Evolutionary conservation across 768 basidiomycete species (phyloP), one percentile per base, ranked within the genome.

Genomic region (Floccularia luteovirens): DNA sequence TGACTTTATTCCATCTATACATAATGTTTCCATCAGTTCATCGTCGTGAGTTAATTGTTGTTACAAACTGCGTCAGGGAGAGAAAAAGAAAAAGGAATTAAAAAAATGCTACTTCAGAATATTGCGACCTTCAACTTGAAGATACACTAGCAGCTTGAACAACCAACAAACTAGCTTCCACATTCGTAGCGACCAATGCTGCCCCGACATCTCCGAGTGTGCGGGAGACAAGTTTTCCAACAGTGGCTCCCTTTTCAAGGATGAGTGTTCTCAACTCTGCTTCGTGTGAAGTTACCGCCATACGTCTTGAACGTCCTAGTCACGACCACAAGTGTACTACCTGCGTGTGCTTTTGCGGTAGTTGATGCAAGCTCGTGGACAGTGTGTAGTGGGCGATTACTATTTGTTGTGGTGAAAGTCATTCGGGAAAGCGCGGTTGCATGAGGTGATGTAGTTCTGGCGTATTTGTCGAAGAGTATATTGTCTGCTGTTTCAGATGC

Each of bases 401-500:
- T 67, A 1, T 69, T 50, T 28, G 71, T 50, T 1, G 68, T 67
- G 16, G 47, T 55, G 66, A 93, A 93, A 1, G 61, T 57, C 33
- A 92, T 74, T 20, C 87, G 74, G 1, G 71, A 58, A n/a, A 86
- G 69, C 13, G 83, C 76, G 0, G 51, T 30, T 6, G 54, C 41
- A 30, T 60, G 50, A 33, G 52, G 60, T 35, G 49, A 42, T 6
- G 54, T 47, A 0, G 60, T 47, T 4, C 57, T 53, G 1, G 80
- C 67, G 49, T 77, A 86, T 30, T 72, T 74, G 1, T 71, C 66
- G 90, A 91, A 93, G 16, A 77, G 51, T 20, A 92, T 48, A 50
- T 80, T 77, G 56, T 97, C 93, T 1, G 90, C 90, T 1, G 86
- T 85, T 16, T 85, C 77, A 0, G 89, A 93, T 2, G 74, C 75